A percentile compares a stretch with the other conserved stretches of the same genome.
These are phyloP conservation scores for Eurotiales sp. DNA, from an alignment of 2,329 filamentous ascomycete genomes.

Conservation along the genomic window DNA sequence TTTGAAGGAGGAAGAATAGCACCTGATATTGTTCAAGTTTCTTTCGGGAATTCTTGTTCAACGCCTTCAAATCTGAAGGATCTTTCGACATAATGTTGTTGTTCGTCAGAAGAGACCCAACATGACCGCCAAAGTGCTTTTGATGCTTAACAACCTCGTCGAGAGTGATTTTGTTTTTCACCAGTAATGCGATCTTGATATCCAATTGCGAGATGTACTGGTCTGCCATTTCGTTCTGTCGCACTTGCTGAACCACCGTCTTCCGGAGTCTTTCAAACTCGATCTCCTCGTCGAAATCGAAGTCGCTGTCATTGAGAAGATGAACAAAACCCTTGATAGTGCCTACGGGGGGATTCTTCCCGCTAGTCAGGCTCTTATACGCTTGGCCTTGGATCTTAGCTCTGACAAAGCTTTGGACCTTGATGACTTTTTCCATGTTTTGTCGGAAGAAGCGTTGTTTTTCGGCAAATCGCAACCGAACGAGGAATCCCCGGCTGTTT, in stretches of 20 bases:
- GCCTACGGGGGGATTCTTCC: slow-evolving; percentile 93
- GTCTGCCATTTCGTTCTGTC: slow-evolving; percentile 94
- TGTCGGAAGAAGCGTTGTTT: slow-evolving; percentile 86
- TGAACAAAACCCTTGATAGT: slow-evolving; percentile 99
- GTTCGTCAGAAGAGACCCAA: slow-evolving; percentile 79
- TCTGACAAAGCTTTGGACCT: slow-evolving; percentile 94
- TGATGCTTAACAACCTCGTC: slow-evolving; percentile 98
- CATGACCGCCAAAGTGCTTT: slow-evolving; percentile 88
- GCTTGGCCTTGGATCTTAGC: slow-evolving; percentile 95
- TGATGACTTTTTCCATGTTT: slow-evolving; percentile 99
- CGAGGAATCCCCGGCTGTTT: slow-evolving; percentile 65
- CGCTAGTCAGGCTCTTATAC: slow-evolving; percentile 93
- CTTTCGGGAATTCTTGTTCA: slow-evolving; percentile 93
- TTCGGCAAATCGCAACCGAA: slow-evolving; percentile 72
- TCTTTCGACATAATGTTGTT: slow-evolving; percentile 84
- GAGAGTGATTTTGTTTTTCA: slow-evolving; percentile 99
- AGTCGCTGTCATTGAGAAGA: slow-evolving; percentile 94
- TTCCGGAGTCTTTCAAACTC: slow-evolving; percentile 94
- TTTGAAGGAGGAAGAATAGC: slow-evolving; percentile 94
- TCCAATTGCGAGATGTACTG: slow-evolving; percentile 98
- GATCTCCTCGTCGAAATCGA: slow-evolving; percentile 98
- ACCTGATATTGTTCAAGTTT: slow-evolving; percentile 98
- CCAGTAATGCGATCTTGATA: slow-evolving; percentile 95
- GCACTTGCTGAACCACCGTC: slow-evolving; percentile 93
- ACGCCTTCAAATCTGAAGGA: slow-evolving; percentile 91